Conservation (phyloP, 75 land plant species). For the Azolla pinnata region DNA sequence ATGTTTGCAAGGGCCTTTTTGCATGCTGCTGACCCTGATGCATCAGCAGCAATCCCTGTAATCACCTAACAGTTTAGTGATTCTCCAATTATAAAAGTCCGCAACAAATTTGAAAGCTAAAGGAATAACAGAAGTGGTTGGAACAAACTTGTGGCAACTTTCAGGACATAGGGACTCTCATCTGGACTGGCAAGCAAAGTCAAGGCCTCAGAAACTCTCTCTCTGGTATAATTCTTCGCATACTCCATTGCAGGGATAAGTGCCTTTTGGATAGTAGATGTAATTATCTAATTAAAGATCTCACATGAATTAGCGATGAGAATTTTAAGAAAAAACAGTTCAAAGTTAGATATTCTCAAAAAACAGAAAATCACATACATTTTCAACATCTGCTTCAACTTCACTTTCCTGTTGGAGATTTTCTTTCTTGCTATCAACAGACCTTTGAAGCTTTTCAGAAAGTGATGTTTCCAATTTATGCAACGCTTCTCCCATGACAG, state of each 20-base stretch:
- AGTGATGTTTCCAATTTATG: neutral
- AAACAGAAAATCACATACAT: slow-evolving; percentile 12
- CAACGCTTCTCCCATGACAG: slow-evolving; percentile 19
- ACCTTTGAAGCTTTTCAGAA: neutral
- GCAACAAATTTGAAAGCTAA: too few species aligned
- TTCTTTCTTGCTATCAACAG: neutral
- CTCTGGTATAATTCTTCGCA: slow-evolving; percentile 22
- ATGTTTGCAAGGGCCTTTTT: slow-evolving; percentile 30
- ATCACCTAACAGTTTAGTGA: neutral
- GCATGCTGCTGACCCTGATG: slow-evolving; percentile 27
- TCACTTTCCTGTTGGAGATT: slow-evolving; percentile 2
- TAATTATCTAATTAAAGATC: slow-evolving; percentile 23
- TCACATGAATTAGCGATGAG: too few species aligned
- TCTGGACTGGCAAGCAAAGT: slow-evolving; percentile 21
- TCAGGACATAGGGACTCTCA: slow-evolving; percentile 24
- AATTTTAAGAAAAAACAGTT: neutral
- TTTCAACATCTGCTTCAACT: slow-evolving; percentile 24
- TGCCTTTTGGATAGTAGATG: slow-evolving; percentile 20
- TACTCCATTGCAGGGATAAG: slow-evolving; percentile 19
- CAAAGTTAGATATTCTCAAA: neutral
- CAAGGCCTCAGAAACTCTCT: slow-evolving; percentile 29
- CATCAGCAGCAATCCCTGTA: slow-evolving; percentile 28
- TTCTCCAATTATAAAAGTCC: neutral
- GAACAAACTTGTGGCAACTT: slow-evolving; percentile 29
- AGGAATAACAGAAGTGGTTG: slow-evolving; percentile 4